phyloP scores from a whole-genome alignment of 495 filamentous ascomycete genomes.

The Aspergillus saccharolyticus region DNA sequence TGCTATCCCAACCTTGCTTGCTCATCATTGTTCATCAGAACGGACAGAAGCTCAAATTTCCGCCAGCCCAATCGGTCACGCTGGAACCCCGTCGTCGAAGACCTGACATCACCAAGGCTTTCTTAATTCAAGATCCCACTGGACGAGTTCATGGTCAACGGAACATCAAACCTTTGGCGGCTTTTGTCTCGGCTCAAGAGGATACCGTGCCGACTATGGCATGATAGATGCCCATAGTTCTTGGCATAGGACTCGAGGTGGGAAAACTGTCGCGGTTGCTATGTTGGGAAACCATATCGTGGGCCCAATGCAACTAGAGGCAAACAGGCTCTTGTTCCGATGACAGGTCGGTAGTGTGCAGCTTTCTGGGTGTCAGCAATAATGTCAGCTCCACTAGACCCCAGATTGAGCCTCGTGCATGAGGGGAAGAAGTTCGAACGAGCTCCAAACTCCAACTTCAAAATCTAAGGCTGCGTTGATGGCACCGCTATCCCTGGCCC shows the following conservation, averaged over 20 bases:
- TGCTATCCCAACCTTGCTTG: not conserved
- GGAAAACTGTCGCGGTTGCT: not conserved
- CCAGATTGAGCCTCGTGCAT: not conserved
- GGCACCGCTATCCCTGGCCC: not conserved
- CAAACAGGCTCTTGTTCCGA: not conserved
- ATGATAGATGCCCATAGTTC: not conserved
- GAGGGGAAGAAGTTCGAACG: not conserved
- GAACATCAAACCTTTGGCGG: not conserved
- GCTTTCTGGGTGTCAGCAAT: not conserved
- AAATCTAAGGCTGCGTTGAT: not conserved
- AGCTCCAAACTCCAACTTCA: not conserved
- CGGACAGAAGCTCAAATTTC: not conserved
- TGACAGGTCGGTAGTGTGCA: conserved; percentile 2
- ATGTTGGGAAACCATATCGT: not conserved
- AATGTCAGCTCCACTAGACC: not conserved
- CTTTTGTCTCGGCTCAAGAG: not conserved
- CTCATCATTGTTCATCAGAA: not conserved
- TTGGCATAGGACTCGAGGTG: not conserved
- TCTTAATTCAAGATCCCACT: not conserved
- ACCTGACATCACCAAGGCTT: not conserved
- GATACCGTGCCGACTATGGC: too few relatives aligned
- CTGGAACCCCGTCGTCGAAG: not conserved
- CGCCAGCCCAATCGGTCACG: not conserved
- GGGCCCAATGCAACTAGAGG: not conserved
- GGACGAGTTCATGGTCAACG: not conserved